Percentiles rank a stretch among this genome's conserved stretches.
These are phyloP conservation scores for Aspergillus floridensis DNA, from an alignment of 2,329 filamentous ascomycete genomes.

Conservation along the genomic window DNA sequence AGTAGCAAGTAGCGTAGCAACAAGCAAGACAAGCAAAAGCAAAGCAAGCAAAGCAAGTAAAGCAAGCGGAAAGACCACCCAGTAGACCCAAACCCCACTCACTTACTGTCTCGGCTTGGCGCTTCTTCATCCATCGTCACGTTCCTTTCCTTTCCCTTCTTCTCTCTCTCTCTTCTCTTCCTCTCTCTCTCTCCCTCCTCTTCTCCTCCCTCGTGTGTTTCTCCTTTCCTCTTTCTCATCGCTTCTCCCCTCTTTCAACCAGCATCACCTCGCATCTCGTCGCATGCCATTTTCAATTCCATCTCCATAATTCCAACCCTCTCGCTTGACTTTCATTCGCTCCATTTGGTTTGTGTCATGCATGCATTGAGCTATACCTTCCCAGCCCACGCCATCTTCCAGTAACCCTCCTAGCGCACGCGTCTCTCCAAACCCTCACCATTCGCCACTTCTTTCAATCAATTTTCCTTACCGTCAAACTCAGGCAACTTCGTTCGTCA, in stretches of 20 bases:
- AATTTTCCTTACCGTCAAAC: not conserved
- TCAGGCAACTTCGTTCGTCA: constrained; percentile 20
- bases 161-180: constrained; percentile 5
- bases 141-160: constrained; percentile 3
- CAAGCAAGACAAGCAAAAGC: too few relatives aligned
- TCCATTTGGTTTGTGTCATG: constrained; percentile 16
- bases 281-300: not conserved
- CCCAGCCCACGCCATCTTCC: constrained; percentile 6
- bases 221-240: not conserved
- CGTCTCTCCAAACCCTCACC: constrained; percentile 13
- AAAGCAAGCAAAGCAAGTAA: too few relatives aligned
- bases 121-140: constrained; percentile 14
- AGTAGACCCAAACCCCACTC: not conserved
- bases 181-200: constrained; percentile 4
- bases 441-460: not conserved
- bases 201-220: not conserved
- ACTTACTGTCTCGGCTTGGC: constrained; percentile 9
- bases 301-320: not conserved
- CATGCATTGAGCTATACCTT: constrained; percentile 20
- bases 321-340: not conserved
- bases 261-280: not conserved
- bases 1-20: too few relatives aligned
- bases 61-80: too few relatives aligned
- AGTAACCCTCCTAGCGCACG: constrained; percentile 14
- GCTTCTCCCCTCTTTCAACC: not conserved